Conservation (phyloP, 164 flowering plant species). For the Annona squamosa region DNA sequence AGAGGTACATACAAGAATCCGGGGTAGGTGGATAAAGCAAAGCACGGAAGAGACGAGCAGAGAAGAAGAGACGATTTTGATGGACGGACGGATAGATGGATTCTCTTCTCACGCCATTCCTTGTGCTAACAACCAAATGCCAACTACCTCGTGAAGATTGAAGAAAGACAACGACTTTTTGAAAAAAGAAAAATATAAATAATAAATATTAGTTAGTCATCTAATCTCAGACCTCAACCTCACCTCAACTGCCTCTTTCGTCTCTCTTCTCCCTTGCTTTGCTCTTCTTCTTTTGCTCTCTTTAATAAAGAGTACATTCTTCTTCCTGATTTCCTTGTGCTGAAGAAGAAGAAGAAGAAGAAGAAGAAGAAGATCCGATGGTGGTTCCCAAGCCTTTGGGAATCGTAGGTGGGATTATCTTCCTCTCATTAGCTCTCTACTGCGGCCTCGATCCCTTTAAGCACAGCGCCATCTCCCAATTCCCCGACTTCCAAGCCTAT, state of each 20-base stretch:
- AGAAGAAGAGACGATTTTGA: too few relatives aligned
- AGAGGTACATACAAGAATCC: too few relatives aligned
- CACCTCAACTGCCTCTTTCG: not conserved
- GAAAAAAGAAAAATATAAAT: too few relatives aligned
- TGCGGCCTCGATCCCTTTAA: constrained; percentile 65
- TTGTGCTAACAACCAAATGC: too few relatives aligned
- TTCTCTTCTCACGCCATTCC: too few relatives aligned
- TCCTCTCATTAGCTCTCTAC: constrained; percentile 53
- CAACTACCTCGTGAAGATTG: too few relatives aligned
- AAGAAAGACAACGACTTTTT: too few relatives aligned
- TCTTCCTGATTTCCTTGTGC: too few relatives aligned
- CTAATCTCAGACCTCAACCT: not conserved
- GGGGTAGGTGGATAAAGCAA: too few relatives aligned
- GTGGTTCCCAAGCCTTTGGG: constrained; percentile 22
- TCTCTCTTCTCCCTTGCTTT: not conserved
- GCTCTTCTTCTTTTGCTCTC: not conserved
- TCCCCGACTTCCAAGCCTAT: constrained; percentile 54
- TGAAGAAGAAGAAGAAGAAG: not conserved
- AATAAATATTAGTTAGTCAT: not conserved
- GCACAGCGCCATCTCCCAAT: constrained; percentile 54
- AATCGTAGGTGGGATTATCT: constrained; percentile 20
- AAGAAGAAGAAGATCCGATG: not conserved
- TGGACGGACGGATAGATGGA: too few relatives aligned
- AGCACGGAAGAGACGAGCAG: too few relatives aligned
- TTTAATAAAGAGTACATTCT: too few relatives aligned